phyloP scores from a whole-genome alignment of 768 basidiomycete species.

The Lentinula detonsa region DNA sequence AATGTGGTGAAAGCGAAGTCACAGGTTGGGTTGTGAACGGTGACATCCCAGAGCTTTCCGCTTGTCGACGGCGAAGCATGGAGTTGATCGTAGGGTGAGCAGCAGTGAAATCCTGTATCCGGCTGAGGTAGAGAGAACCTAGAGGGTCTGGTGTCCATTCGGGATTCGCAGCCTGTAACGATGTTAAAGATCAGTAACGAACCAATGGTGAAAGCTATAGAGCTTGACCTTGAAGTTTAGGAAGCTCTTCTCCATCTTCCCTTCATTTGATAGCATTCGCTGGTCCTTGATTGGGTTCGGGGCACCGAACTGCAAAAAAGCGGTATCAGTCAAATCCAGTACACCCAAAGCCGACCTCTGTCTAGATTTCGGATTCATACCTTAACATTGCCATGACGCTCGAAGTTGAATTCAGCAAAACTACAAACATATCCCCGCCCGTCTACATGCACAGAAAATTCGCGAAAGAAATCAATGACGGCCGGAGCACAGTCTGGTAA shows the following conservation, averaged over 20 bases:
- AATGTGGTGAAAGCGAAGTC: neutral
- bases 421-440: slow-evolving; percentile 96
- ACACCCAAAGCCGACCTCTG: neutral
- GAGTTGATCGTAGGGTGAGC: slow-evolving; percentile 31
- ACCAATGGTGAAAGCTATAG: neutral
- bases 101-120: slow-evolving; percentile 68
- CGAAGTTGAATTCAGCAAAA: slow-evolving; percentile 98
- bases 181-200: neutral
- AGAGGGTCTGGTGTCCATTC: slow-evolving; percentile 94
- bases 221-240: slow-evolving; percentile 75
- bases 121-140: slow-evolving; percentile 83
- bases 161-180: slow-evolving; percentile 75
- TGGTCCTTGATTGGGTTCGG: slow-evolving; percentile 63
- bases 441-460: slow-evolving; percentile 95
- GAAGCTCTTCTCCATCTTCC: slow-evolving; percentile 99
- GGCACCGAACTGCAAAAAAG: slow-evolving; percentile 66
- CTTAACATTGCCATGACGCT: slow-evolving; percentile 89
- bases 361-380: slow-evolving; percentile 27
- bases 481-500: slow-evolving; percentile 85
- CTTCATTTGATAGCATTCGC: slow-evolving; percentile 80
- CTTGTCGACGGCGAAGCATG: slow-evolving; percentile 9
- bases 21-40: neutral
- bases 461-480: slow-evolving; percentile 96
- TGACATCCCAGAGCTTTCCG: slow-evolving; percentile 18
- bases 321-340: neutral